A percentile compares a stretch with the other conserved stretches of the same genome.
Conservation (phyloP, 306 rosid species). For the Acacia confusa region DNA sequence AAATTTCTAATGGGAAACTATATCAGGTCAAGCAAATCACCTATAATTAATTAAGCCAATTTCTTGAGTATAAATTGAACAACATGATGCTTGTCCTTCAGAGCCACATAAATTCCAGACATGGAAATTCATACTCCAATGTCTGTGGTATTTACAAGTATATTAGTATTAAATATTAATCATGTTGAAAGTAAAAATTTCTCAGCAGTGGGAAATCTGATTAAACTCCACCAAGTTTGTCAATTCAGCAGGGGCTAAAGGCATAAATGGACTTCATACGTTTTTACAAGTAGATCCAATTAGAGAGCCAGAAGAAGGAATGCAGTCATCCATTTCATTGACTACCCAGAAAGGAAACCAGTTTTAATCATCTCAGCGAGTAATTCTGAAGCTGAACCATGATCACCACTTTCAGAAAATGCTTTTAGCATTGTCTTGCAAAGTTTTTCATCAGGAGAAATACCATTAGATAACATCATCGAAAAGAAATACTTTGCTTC, state of each 20-base stretch:
- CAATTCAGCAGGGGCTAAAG: background rate
- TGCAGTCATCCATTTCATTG: conserved; percentile 11
- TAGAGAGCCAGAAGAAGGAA: background rate
- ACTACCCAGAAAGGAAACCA: conserved; percentile 38
- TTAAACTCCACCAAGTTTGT: background rate
- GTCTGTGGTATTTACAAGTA: background rate
- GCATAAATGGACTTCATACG: background rate
- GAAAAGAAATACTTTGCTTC: conserved; percentile 48
- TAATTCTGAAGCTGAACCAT: conserved; percentile 39
- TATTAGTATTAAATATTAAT: background rate
- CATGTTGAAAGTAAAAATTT: background rate
- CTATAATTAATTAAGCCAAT: background rate
- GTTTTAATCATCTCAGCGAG: conserved; percentile 47
- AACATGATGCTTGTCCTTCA: background rate
- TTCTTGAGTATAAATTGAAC: background rate
- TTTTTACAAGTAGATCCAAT: background rate
- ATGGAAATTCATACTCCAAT: background rate
- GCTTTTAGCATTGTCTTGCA: conserved; percentile 46
- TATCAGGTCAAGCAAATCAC: background rate
- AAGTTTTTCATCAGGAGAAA: conserved; percentile 37
- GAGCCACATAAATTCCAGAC: background rate
- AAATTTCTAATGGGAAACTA: background rate
- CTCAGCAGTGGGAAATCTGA: background rate
- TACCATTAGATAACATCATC: conserved; percentile 53
- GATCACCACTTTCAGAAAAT: conserved; percentile 33